A percentile compares a stretch with the other conserved stretches of the same genome.
These are phyloP conservation scores for Neocatenulostroma microsporum DNA, from an alignment of 2,329 filamentous ascomycete genomes.

Conservation along the genomic window DNA sequence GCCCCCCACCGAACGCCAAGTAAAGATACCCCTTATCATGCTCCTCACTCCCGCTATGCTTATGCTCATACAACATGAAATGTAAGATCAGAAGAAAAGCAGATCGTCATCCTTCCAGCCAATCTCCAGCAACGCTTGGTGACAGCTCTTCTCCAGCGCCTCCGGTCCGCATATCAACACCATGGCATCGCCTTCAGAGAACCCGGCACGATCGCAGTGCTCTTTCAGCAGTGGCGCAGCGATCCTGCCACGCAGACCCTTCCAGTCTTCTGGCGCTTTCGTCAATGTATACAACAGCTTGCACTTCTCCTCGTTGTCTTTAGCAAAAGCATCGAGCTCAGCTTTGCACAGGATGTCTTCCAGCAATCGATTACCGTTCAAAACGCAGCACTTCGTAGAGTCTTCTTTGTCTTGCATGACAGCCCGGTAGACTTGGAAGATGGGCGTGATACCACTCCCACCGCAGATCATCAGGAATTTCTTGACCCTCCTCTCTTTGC, in stretches of 20 bases:
- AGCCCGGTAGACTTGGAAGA: slow-evolving; percentile 73
- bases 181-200: slow-evolving; percentile 42
- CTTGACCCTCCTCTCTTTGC: slow-evolving; percentile 49
- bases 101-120: slow-evolving; percentile 68
- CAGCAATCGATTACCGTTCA: slow-evolving; percentile 69
- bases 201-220: slow-evolving; percentile 39
- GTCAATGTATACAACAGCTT: slow-evolving; percentile 63
- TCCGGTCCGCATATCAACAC: slow-evolving; percentile 74
- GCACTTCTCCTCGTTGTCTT: slow-evolving; percentile 49
- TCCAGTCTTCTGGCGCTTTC: slow-evolving; percentile 56
- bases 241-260: slow-evolving; percentile 60
- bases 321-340: slow-evolving; percentile 60
- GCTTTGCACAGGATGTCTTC: slow-evolving; percentile 74
- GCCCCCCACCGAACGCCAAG: no score
- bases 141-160: slow-evolving; percentile 61
- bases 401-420: slow-evolving; percentile 60
- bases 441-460: slow-evolving; percentile 86
- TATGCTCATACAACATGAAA: neutral
- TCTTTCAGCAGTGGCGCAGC: slow-evolving; percentile 53
- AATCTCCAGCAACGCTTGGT: slow-evolving; percentile 48
- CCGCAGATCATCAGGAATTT: slow-evolving; percentile 80
- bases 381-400: slow-evolving; percentile 59
- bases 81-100: slow-evolving; percentile 67
- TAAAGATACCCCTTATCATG: no score
- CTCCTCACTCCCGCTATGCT: no score